These are phyloP conservation scores for Cydonia oblonga DNA, from an alignment of 331 rosid genomes.

Conservation along the genomic window DNA sequence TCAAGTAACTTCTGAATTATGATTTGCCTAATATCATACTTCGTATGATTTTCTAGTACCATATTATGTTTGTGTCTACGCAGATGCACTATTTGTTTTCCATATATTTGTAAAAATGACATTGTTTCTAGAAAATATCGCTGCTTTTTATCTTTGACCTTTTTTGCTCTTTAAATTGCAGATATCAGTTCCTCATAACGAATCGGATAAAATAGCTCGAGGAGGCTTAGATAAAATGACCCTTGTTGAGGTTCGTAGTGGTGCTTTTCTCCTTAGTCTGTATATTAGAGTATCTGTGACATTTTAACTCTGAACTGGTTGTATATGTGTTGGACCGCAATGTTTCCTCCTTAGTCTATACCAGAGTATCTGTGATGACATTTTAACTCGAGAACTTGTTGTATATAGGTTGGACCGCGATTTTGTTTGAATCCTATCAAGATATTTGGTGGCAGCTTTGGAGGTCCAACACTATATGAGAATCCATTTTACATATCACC, in stretches of 20 bases:
- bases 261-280: neutral
- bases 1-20: neutral
- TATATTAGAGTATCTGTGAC: neutral
- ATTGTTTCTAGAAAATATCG: neutral
- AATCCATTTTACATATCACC: constrained; percentile 89
- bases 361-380: neutral
- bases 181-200: constrained; percentile 86
- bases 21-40: neutral
- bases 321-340: too few species aligned
- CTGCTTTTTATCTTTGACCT: neutral
- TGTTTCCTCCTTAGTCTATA: too few species aligned
- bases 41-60: neutral
- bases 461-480: constrained; percentile 87
- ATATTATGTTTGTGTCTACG: neutral
- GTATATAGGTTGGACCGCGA: constrained; percentile 82
- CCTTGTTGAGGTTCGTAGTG: constrained; percentile 60
- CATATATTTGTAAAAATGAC: neutral
- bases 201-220: constrained; percentile 69
- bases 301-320: too few species aligned
- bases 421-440: constrained; percentile 95
- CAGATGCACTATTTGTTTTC: neutral
- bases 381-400: constrained; percentile 16
- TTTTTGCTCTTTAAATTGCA: constrained; percentile 12
- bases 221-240: constrained; percentile 91
- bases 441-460: constrained; percentile 94